These are phyloP conservation scores for Peronospora destructor DNA, from an alignment of 352 stramenopile genomes.

Conservation along the genomic window DNA sequence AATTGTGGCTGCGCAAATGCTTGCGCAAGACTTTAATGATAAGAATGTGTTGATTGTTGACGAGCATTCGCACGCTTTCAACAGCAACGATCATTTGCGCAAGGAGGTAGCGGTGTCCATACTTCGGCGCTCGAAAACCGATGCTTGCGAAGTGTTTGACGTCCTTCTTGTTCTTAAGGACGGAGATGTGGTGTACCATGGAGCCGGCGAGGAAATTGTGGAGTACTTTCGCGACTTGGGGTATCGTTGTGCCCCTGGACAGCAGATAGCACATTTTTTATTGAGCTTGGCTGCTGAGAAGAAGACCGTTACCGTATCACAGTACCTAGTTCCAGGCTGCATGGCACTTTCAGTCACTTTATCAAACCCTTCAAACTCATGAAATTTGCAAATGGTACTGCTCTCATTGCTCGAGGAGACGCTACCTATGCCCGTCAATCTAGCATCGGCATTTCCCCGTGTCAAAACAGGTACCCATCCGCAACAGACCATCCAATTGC, in stretches of 20 bases:
- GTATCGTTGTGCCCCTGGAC: slow-evolving; percentile 17
- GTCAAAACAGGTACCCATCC: neutral
- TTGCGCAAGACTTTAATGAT: slow-evolving; percentile 16
- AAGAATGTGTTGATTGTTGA: slow-evolving; percentile 23
- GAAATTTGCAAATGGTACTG: slow-evolving; percentile 11
- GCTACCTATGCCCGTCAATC: neutral
- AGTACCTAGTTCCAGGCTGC: slow-evolving; percentile 1
- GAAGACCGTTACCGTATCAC: slow-evolving; percentile 11
- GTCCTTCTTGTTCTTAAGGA: slow-evolving; percentile 19
- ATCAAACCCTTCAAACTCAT: slow-evolving; percentile 10
- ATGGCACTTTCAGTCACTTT: slow-evolving; percentile 2
- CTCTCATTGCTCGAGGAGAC: slow-evolving; percentile 4
- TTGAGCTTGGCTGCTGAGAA: slow-evolving; percentile 18
- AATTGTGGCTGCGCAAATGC: slow-evolving; percentile 14
- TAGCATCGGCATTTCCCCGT: neutral
- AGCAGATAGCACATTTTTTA: slow-evolving; percentile 23
- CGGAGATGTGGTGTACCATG: slow-evolving; percentile 16
- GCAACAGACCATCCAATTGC: neutral
- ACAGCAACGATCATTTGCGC: slow-evolving; percentile 9
- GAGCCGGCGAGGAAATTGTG: slow-evolving; percentile 11
- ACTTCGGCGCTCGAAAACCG: slow-evolving; percentile 5
- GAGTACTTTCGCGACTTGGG: slow-evolving; percentile 15
- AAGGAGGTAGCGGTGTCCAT: slow-evolving; percentile 15
- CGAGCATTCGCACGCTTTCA: slow-evolving; percentile 11
- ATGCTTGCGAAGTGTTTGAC: slow-evolving; percentile 16